Evolutionary conservation across 2,329 filamentous ascomycete genomes (phyloP).

Genomic region (Alternaria arbusti): DNA sequence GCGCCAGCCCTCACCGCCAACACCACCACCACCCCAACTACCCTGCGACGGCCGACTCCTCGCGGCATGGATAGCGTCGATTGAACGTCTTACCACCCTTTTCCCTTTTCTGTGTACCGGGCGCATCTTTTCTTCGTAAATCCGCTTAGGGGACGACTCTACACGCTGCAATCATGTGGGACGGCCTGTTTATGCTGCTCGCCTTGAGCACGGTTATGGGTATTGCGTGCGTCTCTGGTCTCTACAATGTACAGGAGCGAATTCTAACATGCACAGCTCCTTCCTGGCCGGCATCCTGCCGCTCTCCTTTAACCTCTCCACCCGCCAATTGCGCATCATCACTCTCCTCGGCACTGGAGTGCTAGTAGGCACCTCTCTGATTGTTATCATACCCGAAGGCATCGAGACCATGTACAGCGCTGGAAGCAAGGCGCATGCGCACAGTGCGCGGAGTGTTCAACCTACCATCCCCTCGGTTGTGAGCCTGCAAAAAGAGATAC

Average conservation of each 20-base stretch:
- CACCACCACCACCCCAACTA: conserved; percentile 3
- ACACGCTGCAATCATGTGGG: conserved; percentile 55
- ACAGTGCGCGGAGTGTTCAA: conserved; percentile 28
- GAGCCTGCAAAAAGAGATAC: conserved; percentile 35
- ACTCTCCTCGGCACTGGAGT: conserved; percentile 94
- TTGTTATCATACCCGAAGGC: conserved; percentile 97
- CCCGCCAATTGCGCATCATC: conserved; percentile 85
- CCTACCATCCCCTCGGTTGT: conserved; percentile 33
- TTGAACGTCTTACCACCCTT: conserved; percentile 13
- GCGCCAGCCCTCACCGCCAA: conserved; percentile 6
- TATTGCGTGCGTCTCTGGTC: conserved; percentile 59
- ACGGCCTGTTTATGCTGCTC: conserved; percentile 70
- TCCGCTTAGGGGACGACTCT: conserved; percentile 14
- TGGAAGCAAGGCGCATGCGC: conserved; percentile 30
- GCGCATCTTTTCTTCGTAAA: conserved; percentile 22
- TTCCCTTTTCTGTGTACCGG: conserved; percentile 19
- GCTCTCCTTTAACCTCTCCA: conserved; percentile 84
- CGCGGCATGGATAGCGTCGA: conserved; percentile 25
- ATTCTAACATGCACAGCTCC: conserved; percentile 65
- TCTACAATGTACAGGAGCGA: neutral
- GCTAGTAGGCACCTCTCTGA: conserved; percentile 90
- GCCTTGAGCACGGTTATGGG: conserved; percentile 70
- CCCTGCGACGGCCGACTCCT: conserved; percentile 1
- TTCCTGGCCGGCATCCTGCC: conserved; percentile 92
- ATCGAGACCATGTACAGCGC: conserved; percentile 84